Percentiles rank a stretch among this genome's conserved stretches.
These are phyloP conservation scores for Citrullus amarus DNA, from an alignment of 306 rosid species.

Conservation along the genomic window DNA sequence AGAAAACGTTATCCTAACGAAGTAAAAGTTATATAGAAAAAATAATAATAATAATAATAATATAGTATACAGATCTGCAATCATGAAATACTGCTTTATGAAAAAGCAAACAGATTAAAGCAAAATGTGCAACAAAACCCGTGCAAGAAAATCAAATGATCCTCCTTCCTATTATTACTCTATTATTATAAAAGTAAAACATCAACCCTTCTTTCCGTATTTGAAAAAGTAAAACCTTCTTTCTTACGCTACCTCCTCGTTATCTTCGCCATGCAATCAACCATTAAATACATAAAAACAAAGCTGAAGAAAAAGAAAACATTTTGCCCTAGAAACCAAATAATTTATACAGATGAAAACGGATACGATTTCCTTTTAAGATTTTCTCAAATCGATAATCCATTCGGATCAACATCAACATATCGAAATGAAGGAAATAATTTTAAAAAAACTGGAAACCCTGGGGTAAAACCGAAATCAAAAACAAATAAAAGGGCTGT, in stretches of 20 bases:
- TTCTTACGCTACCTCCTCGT: background rate
- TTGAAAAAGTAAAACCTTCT: background rate
- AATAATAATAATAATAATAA: background rate
- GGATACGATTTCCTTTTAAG: background rate
- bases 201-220: background rate
- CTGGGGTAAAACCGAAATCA: background rate
- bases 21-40: background rate
- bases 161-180: background rate
- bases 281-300: background rate
- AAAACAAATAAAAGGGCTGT: background rate
- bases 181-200: background rate
- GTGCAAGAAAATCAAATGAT: background rate
- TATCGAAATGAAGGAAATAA: too few species aligned
- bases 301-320: background rate
- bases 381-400: background rate
- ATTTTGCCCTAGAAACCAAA: background rate
- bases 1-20: background rate
- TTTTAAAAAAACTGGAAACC: background rate
- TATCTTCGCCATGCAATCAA: background rate
- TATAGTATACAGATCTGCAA: background rate
- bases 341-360: background rate
- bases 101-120: background rate
- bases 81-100: background rate
- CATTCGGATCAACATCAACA: background rate
- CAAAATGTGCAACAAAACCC: background rate